These are phyloP conservation scores for Lactuca sativa DNA, from an alignment of 129 eudicot species.

Conservation along the genomic window DNA sequence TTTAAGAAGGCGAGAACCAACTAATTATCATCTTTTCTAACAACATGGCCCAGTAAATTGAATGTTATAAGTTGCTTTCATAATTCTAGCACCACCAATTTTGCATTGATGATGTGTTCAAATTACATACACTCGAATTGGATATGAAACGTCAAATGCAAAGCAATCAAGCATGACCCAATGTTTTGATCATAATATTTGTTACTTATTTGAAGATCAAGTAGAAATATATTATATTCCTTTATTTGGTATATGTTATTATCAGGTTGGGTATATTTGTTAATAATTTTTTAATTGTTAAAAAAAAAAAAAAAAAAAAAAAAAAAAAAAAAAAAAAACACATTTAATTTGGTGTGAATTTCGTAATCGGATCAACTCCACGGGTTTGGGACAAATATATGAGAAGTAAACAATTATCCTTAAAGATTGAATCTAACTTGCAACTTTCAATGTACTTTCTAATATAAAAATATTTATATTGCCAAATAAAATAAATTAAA, in stretches of 20 bases:
- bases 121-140: background rate
- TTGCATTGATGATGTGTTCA: conserved; percentile 1
- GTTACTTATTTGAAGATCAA: background rate
- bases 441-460: background rate
- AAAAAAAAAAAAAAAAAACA: no score
- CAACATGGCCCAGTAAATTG: background rate
- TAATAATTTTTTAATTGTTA: background rate
- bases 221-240: background rate
- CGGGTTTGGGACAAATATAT: background rate
- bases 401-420: background rate
- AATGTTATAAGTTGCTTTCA: background rate
- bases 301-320: no score
- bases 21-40: background rate
- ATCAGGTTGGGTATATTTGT: background rate
- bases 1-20: no score
- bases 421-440: background rate
- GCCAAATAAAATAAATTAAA: background rate
- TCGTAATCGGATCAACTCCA: background rate
- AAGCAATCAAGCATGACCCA: background rate
- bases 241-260: background rate
- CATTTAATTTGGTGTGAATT: no score
- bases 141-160: background rate
- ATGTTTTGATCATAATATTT: background rate
- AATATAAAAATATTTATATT: no score
- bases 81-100: background rate